Evolutionary conservation across 192 early-diverging fungal genomes (phyloP).

Genomic region (Linnemannia exigua): DNA sequence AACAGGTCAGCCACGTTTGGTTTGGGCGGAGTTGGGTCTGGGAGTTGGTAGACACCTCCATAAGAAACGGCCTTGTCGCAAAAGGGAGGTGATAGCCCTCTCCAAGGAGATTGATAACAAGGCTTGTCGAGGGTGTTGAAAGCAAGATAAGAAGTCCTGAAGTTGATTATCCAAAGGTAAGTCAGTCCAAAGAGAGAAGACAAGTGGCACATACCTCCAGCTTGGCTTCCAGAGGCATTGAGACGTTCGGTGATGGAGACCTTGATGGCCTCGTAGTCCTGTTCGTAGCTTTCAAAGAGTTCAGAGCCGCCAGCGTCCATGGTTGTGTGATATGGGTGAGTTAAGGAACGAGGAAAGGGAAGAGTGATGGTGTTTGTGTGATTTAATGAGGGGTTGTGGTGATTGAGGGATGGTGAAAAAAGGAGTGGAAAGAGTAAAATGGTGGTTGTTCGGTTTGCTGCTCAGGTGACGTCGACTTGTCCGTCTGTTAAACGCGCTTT

Average conservation of each 20-base stretch:
- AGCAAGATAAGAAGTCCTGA: not conserved
- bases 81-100: not conserved
- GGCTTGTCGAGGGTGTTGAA: not conserved
- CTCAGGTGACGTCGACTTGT: not conserved
- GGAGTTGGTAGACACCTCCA: not conserved
- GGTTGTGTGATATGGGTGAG: conserved; percentile 4
- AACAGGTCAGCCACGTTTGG: conserved; percentile 2
- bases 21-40: not conserved
- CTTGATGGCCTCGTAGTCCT: conserved; percentile 78
- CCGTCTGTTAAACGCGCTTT: not conserved
- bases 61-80: conserved; percentile 3
- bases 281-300: conserved; percentile 90
- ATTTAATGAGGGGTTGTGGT: not conserved
- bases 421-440: not conserved
- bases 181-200: not conserved
- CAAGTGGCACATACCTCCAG: conserved; percentile 64
- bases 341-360: not conserved
- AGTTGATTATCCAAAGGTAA: not conserved
- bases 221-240: conserved; percentile 62
- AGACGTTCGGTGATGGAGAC: conserved; percentile 71
- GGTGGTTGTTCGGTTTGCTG: too few relatives aligned
- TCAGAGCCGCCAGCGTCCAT: conserved; percentile 75
- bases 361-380: not conserved
- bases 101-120: not conserved
- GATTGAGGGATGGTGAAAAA: not conserved